Conservation (phyloP, 805 yeast species). For the Lachancea sp. region DNA sequence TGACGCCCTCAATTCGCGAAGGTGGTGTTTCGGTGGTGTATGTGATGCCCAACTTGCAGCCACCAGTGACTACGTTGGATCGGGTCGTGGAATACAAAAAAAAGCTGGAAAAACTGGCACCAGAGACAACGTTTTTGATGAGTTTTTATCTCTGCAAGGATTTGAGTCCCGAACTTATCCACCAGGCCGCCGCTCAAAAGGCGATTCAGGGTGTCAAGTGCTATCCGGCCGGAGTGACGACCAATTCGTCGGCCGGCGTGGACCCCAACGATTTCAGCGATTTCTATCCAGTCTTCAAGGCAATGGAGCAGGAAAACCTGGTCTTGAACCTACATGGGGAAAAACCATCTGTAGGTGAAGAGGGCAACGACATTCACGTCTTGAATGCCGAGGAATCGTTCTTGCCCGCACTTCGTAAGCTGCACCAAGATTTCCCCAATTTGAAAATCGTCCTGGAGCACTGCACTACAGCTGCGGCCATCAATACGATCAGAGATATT, state of each 20-base stretch:
- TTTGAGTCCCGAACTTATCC: slow-evolving; percentile 79
- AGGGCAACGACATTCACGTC: slow-evolving; percentile 69
- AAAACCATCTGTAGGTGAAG: slow-evolving; percentile 59
- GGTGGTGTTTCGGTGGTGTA: slow-evolving; percentile 93
- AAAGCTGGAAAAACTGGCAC: slow-evolving; percentile 57
- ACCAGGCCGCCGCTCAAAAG: slow-evolving; percentile 62
- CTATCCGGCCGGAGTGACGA: slow-evolving; percentile 99
- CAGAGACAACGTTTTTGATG: slow-evolving; percentile 85
- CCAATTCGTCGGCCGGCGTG: slow-evolving; percentile 88
- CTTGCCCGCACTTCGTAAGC: slow-evolving; percentile 75
- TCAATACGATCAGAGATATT: slow-evolving; percentile 65
- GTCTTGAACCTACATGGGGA: slow-evolving; percentile 94
- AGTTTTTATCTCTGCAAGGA: slow-evolving; percentile 74
- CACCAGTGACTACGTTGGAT: slow-evolving; percentile 79
- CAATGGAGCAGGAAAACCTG: slow-evolving; percentile 71
- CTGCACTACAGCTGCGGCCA: slow-evolving; percentile 87
- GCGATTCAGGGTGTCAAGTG: slow-evolving; percentile 86
- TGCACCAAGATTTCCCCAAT: slow-evolving; percentile 78
- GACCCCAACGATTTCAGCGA: slow-evolving; percentile 85
- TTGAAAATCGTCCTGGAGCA: slow-evolving; percentile 87
- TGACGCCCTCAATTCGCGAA: slow-evolving; percentile 80
- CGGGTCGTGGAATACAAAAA: slow-evolving; percentile 65
- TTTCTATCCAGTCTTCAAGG: slow-evolving; percentile 85
- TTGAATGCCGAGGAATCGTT: slow-evolving; percentile 91
- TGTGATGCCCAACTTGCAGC: slow-evolving; percentile 93